Conservation (phyloP, 2,329 filamentous ascomycete species). For the Domatiomyces globalis region DNA sequence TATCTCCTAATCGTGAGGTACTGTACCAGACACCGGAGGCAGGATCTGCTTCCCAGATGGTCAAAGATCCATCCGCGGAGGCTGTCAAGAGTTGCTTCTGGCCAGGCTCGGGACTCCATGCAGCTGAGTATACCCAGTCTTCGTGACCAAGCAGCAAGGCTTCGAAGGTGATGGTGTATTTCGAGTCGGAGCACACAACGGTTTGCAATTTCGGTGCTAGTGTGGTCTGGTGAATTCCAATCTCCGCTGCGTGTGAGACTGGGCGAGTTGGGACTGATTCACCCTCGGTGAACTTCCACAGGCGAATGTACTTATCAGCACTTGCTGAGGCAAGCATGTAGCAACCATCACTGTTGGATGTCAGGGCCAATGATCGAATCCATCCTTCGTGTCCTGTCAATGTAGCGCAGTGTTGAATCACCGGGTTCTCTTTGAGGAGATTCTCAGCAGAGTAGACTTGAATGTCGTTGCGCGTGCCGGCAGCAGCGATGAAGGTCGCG, state of each 20-base stretch:
- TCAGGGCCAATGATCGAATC: slow-evolving; percentile 76
- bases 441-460: slow-evolving; percentile 56
- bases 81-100: slow-evolving; percentile 67
- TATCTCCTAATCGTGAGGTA: slow-evolving; percentile 72
- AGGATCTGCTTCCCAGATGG: slow-evolving; percentile 79
- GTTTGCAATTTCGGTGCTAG: slow-evolving; percentile 81
- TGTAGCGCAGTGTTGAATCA: slow-evolving; percentile 60
- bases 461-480: slow-evolving; percentile 67
- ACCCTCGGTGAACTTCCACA: slow-evolving; percentile 74
- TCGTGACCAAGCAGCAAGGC: slow-evolving; percentile 88
- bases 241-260: slow-evolving; percentile 41
- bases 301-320: slow-evolving; percentile 90
- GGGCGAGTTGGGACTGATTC: slow-evolving; percentile 38
- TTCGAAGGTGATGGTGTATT: slow-evolving; percentile 80
- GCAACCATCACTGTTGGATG: slow-evolving; percentile 52
- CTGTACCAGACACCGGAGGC: slow-evolving; percentile 85
- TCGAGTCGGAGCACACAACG: slow-evolving; percentile 46
- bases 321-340: slow-evolving; percentile 80
- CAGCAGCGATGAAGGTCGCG: slow-evolving; percentile 58
- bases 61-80: slow-evolving; percentile 87
- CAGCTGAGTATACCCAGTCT: slow-evolving; percentile 90
- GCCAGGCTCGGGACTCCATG: slow-evolving; percentile 48
- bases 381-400: slow-evolving; percentile 87
- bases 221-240: slow-evolving; percentile 41
- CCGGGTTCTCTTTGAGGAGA: slow-evolving; percentile 23